Evolutionary conservation across 1,284 basidiomycete species (phyloP), one percentile per base, ranked within the genome.

Genomic region (Pyrrhoderma noxium): DNA sequence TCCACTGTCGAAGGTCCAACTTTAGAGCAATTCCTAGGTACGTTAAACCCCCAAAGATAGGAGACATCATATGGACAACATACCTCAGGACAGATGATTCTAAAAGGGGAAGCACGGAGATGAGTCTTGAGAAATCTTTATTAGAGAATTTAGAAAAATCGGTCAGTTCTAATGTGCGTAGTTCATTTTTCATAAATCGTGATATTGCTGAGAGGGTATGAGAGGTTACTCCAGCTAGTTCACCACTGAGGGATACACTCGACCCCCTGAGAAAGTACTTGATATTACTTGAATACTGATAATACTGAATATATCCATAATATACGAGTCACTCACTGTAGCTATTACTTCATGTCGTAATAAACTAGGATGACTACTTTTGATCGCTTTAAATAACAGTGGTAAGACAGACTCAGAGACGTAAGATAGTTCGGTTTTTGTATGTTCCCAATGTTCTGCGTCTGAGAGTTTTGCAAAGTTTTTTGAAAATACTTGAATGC

Each of bases 201-300:
- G 64, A 58, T 36, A 82, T 66, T 11, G 72, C 73, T 2, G 61
- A 41, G n/a, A 86, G 65, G 0, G 80, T 83, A 47, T 64, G 61
- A 50, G 66, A 70, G 34, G 67, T 70, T 3, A 83, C 75, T 16
- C 38, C 27, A 9, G 76, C 78, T 14, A 84, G 58, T 19, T 73
- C 70, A 39, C 67, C 68, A 13, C 71, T 69, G n/a, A 85, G 67
- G 2, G 65, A 59, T 35, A 85, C 62, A 1, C 72, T 67, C 13
- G 64, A 59, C 0, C 82, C 81, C n/a, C 78, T 73, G 35, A 85
- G 57, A 57, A 86, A 79, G 60, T 78, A 72, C 80, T 85, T 57
- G 35, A 19, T 48, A 14, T 11, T 21, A 5, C 45, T 41, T 52
- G 7, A 36, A 16, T 4, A 41, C 34, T 49, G 35, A 38, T 31